Evolutionary conservation across 1,284 basidiomycete species (phyloP).

Genomic region (Caloboletus firmus): DNA sequence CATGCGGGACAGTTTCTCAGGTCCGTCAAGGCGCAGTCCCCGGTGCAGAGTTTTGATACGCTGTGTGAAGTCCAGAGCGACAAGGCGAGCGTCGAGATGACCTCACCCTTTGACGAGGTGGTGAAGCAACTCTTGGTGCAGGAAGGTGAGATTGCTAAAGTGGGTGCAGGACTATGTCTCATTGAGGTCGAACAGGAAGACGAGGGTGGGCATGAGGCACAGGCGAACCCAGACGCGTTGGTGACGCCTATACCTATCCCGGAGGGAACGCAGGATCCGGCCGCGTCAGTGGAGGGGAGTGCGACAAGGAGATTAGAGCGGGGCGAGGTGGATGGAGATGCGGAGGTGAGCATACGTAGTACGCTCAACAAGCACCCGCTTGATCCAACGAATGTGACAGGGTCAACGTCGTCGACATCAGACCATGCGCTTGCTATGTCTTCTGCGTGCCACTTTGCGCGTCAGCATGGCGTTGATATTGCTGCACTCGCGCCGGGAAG

Average conservation of each 20-base stretch:
- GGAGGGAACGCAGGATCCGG: conserved; percentile 8
- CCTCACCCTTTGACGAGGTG: conserved; percentile 82
- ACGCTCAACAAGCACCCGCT: conserved; percentile 53
- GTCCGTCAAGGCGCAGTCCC: conserved; percentile 60
- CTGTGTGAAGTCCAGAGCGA: conserved; percentile 94
- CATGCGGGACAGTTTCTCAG: conserved; percentile 32
- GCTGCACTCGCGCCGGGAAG: conserved; percentile 62
- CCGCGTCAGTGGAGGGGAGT: background rate
- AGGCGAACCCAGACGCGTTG: background rate
- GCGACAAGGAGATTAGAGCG: background rate
- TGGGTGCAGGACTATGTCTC: conserved; percentile 79
- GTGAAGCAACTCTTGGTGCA: conserved; percentile 73
- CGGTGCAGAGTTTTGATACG: conserved; percentile 78
- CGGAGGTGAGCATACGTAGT: background rate
- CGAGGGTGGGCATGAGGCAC: conserved; percentile 1
- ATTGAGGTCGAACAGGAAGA: conserved; percentile 76
- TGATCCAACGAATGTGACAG: conserved; percentile 54
- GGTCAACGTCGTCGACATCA: conserved; percentile 16
- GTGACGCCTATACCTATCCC: background rate
- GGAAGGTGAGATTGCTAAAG: conserved; percentile 85
- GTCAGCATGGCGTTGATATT: conserved; percentile 65
- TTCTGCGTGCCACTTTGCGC: conserved; percentile 76
- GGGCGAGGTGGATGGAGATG: background rate
- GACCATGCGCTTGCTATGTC: conserved; percentile 66
- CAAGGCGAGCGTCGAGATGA: conserved; percentile 94